A percentile compares a stretch with the other conserved stretches of the same genome.
These are phyloP conservation scores for Pseudophaeomoniella oleicola DNA, from an alignment of 2,329 filamentous ascomycete genomes.

Conservation along the genomic window DNA sequence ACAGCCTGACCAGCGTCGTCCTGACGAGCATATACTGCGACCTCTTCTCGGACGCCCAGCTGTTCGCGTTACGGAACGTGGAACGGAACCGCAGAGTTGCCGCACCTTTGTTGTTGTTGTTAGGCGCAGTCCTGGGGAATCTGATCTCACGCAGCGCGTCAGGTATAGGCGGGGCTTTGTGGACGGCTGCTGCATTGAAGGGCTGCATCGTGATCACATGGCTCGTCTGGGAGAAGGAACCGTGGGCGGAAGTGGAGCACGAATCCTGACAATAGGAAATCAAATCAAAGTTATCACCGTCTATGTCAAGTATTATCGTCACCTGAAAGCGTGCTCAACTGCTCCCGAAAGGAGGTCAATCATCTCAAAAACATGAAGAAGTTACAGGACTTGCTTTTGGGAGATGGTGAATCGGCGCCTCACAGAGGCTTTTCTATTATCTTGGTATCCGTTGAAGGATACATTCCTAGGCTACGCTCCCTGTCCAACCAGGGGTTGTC, in stretches of 20 bases:
- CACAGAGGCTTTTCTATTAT: not conserved
- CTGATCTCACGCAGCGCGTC: conserved; percentile 34
- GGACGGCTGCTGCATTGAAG: conserved; percentile 44
- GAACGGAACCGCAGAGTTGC: conserved; percentile 39
- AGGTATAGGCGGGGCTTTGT: conserved; percentile 41
- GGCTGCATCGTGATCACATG: conserved; percentile 40
- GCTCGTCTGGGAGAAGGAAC: conserved; percentile 44
- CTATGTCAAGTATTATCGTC: too few species aligned
- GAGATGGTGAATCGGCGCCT: not conserved
- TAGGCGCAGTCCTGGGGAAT: conserved; percentile 41
- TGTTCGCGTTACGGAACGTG: conserved; percentile 31
- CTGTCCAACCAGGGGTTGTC: not conserved
- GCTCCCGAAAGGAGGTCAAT: too few species aligned
- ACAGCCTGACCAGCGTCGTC: conserved; percentile 61
- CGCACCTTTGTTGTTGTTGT: conserved; percentile 35
- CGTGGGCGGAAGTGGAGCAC: not conserved
- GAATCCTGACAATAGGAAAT: not conserved
- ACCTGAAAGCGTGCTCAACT: too few species aligned
- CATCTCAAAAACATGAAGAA: too few species aligned
- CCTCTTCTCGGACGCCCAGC: conserved; percentile 50
- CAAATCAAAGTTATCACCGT: too few species aligned
- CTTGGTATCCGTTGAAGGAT: not conserved
- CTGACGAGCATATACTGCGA: conserved; percentile 74
- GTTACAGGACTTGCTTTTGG: too few species aligned
- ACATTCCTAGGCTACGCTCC: not conserved